phyloP scores from a whole-genome alignment of 768 basidiomycete genomes.

The Filobasidium wieringae region DNA sequence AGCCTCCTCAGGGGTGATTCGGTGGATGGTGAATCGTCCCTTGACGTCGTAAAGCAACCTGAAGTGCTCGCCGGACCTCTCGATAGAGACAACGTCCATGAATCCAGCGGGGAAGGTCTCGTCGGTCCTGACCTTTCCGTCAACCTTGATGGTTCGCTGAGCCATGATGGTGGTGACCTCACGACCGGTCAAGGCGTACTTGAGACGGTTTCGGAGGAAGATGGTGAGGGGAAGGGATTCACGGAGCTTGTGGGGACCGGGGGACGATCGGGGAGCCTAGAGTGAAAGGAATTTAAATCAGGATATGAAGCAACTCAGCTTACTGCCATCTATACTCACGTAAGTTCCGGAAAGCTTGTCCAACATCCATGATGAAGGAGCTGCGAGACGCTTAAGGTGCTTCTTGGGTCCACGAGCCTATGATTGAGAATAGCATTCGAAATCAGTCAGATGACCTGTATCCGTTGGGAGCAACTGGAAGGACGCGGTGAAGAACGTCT shows the following conservation, averaged over 20 bases:
- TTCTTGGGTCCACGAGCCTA: slow-evolving; percentile 98
- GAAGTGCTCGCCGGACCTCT: slow-evolving; percentile 99
- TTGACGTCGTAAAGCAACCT: slow-evolving; percentile 98
- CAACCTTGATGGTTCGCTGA: slow-evolving; percentile 96
- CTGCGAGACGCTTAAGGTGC: slow-evolving; percentile 93
- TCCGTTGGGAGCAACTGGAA: too few species aligned
- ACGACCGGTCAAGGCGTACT: slow-evolving; percentile 93
- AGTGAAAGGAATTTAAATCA: not conserved
- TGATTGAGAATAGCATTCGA: too few species aligned
- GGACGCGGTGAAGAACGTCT: too few species aligned
- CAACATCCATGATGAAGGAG: slow-evolving; percentile 99
- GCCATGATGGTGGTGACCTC: slow-evolving; percentile 92
- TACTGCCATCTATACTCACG: slow-evolving; percentile 29
- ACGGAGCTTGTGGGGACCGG: slow-evolving; percentile 97
- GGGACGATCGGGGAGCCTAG: slow-evolving; percentile 83
- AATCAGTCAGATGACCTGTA: too few species aligned
- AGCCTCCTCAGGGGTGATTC: slow-evolving; percentile 95
- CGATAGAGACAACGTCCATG: slow-evolving; percentile 94
- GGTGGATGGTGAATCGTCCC: slow-evolving; percentile 98
- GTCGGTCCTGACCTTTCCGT: slow-evolving; percentile 96
- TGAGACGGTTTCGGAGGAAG: slow-evolving; percentile 97
- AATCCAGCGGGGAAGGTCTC: slow-evolving; percentile 93
- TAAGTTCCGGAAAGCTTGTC: slow-evolving; percentile 66
- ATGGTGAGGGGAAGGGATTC: slow-evolving; percentile 94
- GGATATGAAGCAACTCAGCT: not conserved